Base-by-base conservation (phyloP, 2,329 filamentous ascomycete genomes). In the Orbilia javanica region DNA sequence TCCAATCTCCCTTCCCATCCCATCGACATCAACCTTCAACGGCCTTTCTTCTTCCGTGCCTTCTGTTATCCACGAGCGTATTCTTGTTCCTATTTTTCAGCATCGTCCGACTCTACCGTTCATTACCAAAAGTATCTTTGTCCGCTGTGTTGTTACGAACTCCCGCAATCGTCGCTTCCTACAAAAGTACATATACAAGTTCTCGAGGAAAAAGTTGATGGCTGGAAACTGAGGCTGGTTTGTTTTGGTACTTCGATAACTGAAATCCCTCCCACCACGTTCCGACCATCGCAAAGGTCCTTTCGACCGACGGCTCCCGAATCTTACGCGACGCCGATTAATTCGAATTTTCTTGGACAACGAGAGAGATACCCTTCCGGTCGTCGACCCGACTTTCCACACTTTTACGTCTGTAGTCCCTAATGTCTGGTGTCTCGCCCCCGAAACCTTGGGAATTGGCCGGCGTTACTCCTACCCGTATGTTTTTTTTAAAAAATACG, bases 381-480 rank as follows among this genome's bases (percentile, higher is more conserved):
- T 62, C 52, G 63, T 20, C 36, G 69, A 64, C 48, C n/a, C 53
- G 27, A 31, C 20, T 48, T 55, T 55, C 10, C n/a, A 53, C 68
- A 62, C 34, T 53, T 57, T 22, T 42, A 67, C 34, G 20, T 48
- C 53, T 50, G 53, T 65, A 64, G 44, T 53, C 65, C 42, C 69
- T 79, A 57, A 89, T 90, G 88, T 87, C 88, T 82, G 86, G 87
- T 80, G 86, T 86, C 80, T 97, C 95, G 84, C 96, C 96, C 83
- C 96, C 96, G 70, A 99, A 99, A 86, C 96, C 96, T 55, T 99
- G 96, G 96, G 96, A 99, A 86, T 89, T 91, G 84, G 88, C 91
- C 80, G 92, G 91, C 85, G 88, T 89, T 79, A 87, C 87, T 81
- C 83, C 86, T 80, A 83, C 86, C 82, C 84, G 88, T 90, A 85